Base-by-base conservation (phyloP, 768 basidiomycete species). In the Amanita subjunquillea region DNA sequence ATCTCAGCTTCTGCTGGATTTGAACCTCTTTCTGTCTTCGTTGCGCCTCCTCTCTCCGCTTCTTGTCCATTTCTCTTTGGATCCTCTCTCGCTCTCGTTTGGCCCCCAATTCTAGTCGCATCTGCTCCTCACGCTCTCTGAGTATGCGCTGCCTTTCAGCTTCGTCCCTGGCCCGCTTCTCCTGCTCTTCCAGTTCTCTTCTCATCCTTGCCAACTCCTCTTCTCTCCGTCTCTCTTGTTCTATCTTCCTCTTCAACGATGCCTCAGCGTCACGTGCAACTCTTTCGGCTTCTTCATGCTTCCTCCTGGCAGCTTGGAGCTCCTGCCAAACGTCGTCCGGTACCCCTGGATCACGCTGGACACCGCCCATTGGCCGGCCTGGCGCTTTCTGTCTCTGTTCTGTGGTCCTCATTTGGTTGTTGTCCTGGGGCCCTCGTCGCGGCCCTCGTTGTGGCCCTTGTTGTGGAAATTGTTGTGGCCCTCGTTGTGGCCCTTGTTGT, bases 261-360 rank as follows among this genome's bases (percentile, higher is more conserved):
- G 57, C 54, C 61, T 53, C 10, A 56, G 48, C 65, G 13, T 61
- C 62, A 48, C 63, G 58, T 8, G 53, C 52, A 25, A 32, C 47
- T 44, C 58, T 59, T 20, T 56, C 64, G 3, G 60, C 66, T 0
- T 58, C 63, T 41, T 62, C 65, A 49, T 63, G 66, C 5, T 64
- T 66, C 44, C 57, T 55, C 52, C 69, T 71, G 57, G 70, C 73
- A 3, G 38, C 57, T 55, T 79, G 73, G 0, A 84, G 63, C 55
- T 77, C 67, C 8, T 56, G 25, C 83, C 83, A 84, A 9, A 72
- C 60, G 1, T 59, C 60, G 59, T 85, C 78, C 0, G 71, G 58
- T 4, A 84, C 78, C 0, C 76, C 83, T 17, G 69, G 43, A 60
- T 83, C 83, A 22, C 78, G 72, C 22, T 48, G 57, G 3, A 48